phyloP scores from a whole-genome alignment of 768 basidiomycete species.

The Mycena venus region DNA sequence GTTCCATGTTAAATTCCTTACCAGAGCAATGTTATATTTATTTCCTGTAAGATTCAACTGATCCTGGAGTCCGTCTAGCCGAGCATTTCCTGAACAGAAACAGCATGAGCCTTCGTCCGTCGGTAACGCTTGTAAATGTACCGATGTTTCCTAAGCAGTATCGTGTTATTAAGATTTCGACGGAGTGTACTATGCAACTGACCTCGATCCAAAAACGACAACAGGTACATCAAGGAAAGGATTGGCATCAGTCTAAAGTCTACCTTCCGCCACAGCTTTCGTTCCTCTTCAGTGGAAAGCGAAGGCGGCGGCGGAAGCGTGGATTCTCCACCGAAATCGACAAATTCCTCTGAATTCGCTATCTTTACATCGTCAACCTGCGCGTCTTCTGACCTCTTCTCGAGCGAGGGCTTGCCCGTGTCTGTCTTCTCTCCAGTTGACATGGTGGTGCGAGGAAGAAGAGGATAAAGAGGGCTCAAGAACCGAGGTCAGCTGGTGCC shows the following conservation, averaged over 20 bases:
- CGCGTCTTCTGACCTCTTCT: constrained; percentile 20
- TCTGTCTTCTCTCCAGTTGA: constrained; percentile 19
- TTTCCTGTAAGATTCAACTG: constrained; percentile 70
- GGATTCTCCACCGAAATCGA: constrained; percentile 61
- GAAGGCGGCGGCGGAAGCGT: constrained; percentile 60
- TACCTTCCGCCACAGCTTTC: constrained; percentile 68
- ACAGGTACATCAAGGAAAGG: constrained; percentile 70
- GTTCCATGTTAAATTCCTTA: constrained; percentile 35
- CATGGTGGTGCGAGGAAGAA: constrained; percentile 26
- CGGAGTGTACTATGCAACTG: not conserved
- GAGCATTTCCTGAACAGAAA: constrained; percentile 67
- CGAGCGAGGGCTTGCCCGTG: constrained; percentile 27
- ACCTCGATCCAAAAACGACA: constrained; percentile 78
- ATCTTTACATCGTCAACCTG: constrained; percentile 29
- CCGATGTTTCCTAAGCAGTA: constrained; percentile 67
- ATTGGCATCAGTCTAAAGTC: constrained; percentile 72
- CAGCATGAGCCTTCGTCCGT: not conserved
- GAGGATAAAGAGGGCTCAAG: not conserved
- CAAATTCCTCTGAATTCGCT: not conserved
- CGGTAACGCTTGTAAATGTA: constrained; percentile 33
- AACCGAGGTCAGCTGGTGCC: constrained; percentile 14
- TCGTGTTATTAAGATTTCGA: not conserved
- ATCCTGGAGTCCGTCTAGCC: constrained; percentile 69
- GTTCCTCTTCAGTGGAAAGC: constrained; percentile 64
- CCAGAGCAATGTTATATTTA: constrained; percentile 77